phyloP scores from a whole-genome alignment of 768 basidiomycete genomes.

The Erythrobasidium yunnanense region DNA sequence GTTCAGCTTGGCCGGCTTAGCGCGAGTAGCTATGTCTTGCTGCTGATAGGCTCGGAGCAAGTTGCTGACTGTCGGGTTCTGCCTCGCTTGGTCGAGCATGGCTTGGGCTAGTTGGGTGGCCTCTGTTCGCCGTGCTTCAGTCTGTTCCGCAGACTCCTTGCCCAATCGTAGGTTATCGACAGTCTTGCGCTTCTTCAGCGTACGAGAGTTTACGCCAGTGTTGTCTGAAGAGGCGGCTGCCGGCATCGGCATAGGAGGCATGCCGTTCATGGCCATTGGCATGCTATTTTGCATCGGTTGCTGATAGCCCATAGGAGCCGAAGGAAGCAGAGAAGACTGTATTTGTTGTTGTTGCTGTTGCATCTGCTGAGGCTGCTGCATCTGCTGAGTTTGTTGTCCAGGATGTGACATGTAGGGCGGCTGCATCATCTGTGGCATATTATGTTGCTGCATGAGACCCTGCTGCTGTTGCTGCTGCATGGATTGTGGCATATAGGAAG shows the following conservation, averaged over 20 bases:
- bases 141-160: background rate
- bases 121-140: background rate
- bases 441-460: slow-evolving; percentile 9
- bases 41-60: slow-evolving; percentile 21
- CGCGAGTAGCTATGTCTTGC: slow-evolving; percentile 16
- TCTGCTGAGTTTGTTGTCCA: background rate
- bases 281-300: background rate
- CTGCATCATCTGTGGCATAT: slow-evolving; percentile 24
- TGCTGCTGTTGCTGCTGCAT: slow-evolving; percentile 4
- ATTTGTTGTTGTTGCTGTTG: slow-evolving; percentile 2
- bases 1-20: background rate
- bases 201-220: background rate
- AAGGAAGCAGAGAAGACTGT: background rate
- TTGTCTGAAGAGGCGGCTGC: background rate
- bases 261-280: background rate
- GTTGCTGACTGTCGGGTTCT: slow-evolving; percentile 20
- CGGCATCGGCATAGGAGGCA: slow-evolving; percentile 20
- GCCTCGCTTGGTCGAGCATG: slow-evolving; percentile 9
- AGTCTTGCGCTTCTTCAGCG: slow-evolving; percentile 28
- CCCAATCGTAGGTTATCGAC: slow-evolving; percentile 23
- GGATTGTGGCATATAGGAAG: background rate
- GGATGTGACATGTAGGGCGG: slow-evolving; percentile 12
- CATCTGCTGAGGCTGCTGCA: background rate
- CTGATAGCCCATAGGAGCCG: background rate
- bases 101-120: slow-evolving; percentile 11